Conservation (phyloP, 208 protist genomes). For the Phytomonas sp. region DNA sequence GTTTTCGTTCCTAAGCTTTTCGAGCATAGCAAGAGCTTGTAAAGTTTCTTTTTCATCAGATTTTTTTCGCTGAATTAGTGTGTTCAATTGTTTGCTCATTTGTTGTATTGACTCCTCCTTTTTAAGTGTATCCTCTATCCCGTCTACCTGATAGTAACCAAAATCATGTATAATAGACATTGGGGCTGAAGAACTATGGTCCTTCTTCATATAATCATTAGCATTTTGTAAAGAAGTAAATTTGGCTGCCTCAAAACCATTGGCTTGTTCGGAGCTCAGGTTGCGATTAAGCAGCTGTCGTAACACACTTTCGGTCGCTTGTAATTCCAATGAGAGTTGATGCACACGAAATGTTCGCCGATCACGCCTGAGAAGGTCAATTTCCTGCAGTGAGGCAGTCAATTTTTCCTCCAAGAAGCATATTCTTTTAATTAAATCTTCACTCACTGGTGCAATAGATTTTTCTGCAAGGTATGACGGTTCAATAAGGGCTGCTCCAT, state of each 20-base stretch:
- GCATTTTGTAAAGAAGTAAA: neutral
- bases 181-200: neutral
- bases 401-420: neutral
- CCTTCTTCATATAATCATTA: neutral
- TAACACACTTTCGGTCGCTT: neutral
- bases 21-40: neutral
- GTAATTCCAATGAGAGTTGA: neutral
- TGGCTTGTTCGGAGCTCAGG: neutral
- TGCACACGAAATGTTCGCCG: conserved; percentile 2
- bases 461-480: neutral
- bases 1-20: neutral
- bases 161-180: neutral
- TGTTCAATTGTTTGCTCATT: neutral
- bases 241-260: neutral
- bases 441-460: neutral
- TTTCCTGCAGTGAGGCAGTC: neutral
- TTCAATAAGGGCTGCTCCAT: neutral
- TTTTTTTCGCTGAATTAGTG: neutral
- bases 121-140: neutral
- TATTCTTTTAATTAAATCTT: neutral
- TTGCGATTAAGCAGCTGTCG: neutral
- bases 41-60: neutral
- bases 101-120: neutral
- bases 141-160: neutral
- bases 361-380: neutral